Percentiles rank a stretch among this genome's conserved stretches.
These are phyloP conservation scores for Pseudocercospora macadamiae DNA, from an alignment of 2,329 filamentous ascomycete genomes.

Conservation along the genomic window DNA sequence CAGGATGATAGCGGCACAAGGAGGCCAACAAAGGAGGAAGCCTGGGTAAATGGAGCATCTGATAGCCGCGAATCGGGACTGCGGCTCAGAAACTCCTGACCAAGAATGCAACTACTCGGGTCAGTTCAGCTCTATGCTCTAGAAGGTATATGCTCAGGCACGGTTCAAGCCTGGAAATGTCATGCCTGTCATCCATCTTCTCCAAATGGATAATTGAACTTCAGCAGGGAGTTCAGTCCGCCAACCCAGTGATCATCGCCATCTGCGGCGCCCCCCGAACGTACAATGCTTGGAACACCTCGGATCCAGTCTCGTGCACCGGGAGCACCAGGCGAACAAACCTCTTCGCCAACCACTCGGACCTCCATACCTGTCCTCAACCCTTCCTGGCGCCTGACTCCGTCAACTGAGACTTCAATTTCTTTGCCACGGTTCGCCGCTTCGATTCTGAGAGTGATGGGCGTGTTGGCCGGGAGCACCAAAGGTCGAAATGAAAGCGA, in stretches of 20 bases:
- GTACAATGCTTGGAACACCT: conserved; percentile 89
- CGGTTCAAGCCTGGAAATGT: too few relatives aligned
- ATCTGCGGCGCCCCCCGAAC: conserved; percentile 53
- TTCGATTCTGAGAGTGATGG: conserved; percentile 79
- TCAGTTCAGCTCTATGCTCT: too few relatives aligned
- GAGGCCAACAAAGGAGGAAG: too few relatives aligned
- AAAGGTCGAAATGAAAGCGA: conserved; percentile 90
- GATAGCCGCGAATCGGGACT: too few relatives aligned
- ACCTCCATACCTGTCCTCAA: conserved; percentile 66
- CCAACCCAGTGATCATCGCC: conserved; percentile 94
- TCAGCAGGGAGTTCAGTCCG: conserved; percentile 86
- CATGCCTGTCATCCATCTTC: too few relatives aligned
- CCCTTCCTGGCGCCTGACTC: conserved; percentile 47
- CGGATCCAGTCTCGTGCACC: conserved; percentile 61
- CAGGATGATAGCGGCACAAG: too few relatives aligned
- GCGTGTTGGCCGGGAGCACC: conserved; percentile 83
- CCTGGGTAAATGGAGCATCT: too few relatives aligned
- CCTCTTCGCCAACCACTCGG: conserved; percentile 82
- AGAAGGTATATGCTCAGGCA: too few relatives aligned
- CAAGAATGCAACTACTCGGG: too few relatives aligned
- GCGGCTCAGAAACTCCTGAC: too few relatives aligned
- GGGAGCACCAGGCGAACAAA: conserved; percentile 52
- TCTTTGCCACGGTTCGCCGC: conserved; percentile 56
- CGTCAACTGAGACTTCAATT: conserved; percentile 56
- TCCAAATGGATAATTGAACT: conserved; percentile 98